These are phyloP conservation scores for Aureobasidium vineae DNA, from an alignment of 2,329 filamentous ascomycete species.

Conservation along the genomic window DNA sequence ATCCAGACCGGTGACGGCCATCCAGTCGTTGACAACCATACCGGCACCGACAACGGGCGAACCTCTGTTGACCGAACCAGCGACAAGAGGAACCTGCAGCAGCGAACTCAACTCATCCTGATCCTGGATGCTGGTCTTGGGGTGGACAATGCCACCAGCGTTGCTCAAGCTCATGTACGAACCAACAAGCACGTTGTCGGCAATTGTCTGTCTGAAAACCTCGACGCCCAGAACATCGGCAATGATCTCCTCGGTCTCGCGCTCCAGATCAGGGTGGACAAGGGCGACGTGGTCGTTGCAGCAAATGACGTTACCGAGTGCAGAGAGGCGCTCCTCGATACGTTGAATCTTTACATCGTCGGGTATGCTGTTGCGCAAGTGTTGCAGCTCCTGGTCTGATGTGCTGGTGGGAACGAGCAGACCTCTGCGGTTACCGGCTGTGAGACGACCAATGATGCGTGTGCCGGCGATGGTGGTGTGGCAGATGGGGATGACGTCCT, in stretches of 20 bases:
- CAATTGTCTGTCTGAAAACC: slow-evolving; percentile 90
- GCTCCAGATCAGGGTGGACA: slow-evolving; percentile 92
- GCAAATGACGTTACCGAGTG: slow-evolving; percentile 95
- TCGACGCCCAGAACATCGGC: slow-evolving; percentile 89
- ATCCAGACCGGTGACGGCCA: slow-evolving; percentile 88
- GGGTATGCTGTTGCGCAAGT: slow-evolving; percentile 91
- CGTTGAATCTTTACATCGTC: slow-evolving; percentile 91
- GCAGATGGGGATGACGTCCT: slow-evolving; percentile 96
- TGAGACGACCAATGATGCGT: slow-evolving; percentile 91
- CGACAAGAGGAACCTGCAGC: slow-evolving; percentile 92
- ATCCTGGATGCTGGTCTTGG: slow-evolving; percentile 94
- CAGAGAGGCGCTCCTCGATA: slow-evolving; percentile 94
- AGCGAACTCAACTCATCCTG: slow-evolving; percentile 94
- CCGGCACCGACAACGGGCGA: slow-evolving; percentile 93
- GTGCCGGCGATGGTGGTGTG: slow-evolving; percentile 96
- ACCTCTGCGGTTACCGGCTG: slow-evolving; percentile 93
- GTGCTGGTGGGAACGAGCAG: slow-evolving; percentile 94
- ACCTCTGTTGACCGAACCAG: slow-evolving; percentile 89
- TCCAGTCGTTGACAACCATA: slow-evolving; percentile 97
- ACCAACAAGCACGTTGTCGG: slow-evolving; percentile 94
- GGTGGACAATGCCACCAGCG: slow-evolving; percentile 93
- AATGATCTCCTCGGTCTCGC: slow-evolving; percentile 98
- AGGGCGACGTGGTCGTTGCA: slow-evolving; percentile 96
- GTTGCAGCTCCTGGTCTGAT: slow-evolving; percentile 96
- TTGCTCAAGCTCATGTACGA: slow-evolving; percentile 97